Evolutionary conservation across 176 grass and related monocot species (phyloP).

Genomic region (Melocanna baccifera): DNA sequence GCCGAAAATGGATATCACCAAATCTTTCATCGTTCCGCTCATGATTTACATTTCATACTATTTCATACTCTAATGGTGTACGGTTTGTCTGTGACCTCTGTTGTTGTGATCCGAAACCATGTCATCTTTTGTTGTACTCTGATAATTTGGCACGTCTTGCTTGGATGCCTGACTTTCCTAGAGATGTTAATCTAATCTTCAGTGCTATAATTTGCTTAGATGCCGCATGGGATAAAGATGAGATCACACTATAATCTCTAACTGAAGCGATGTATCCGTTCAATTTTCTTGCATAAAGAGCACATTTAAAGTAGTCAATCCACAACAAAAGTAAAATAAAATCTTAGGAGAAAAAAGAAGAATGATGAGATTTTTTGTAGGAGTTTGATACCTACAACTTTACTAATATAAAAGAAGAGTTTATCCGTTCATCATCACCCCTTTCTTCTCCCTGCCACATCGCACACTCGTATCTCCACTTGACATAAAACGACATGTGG

Average conservation of each 20-base stretch:
- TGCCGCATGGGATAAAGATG: neutral
- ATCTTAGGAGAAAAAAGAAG: neutral
- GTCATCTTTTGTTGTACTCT: neutral
- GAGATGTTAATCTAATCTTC: neutral
- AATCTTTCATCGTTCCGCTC: neutral
- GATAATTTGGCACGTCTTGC: neutral
- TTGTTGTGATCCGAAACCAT: constrained; percentile 1
- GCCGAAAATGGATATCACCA: neutral
- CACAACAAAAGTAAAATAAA: neutral
- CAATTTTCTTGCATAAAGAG: neutral
- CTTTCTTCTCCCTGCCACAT: too few relatives aligned
- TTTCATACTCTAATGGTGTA: neutral
- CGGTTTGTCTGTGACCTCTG: neutral
- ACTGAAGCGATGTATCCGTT: neutral
- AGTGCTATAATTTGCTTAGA: neutral
- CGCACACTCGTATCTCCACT: too few relatives aligned
- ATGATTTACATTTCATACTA: neutral
- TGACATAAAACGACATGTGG: too few relatives aligned
- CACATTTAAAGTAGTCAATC: neutral
- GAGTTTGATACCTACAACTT: neutral
- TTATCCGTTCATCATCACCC: too few relatives aligned
- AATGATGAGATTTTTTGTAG: neutral
- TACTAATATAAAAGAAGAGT: too few relatives aligned
- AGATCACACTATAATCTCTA: neutral
- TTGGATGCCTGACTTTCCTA: neutral